Percentiles rank a stretch among this genome's conserved stretches.
phyloP scores from a whole-genome alignment of 2,329 filamentous ascomycete genomes.

The Neofusicoccum parvum region DNA sequence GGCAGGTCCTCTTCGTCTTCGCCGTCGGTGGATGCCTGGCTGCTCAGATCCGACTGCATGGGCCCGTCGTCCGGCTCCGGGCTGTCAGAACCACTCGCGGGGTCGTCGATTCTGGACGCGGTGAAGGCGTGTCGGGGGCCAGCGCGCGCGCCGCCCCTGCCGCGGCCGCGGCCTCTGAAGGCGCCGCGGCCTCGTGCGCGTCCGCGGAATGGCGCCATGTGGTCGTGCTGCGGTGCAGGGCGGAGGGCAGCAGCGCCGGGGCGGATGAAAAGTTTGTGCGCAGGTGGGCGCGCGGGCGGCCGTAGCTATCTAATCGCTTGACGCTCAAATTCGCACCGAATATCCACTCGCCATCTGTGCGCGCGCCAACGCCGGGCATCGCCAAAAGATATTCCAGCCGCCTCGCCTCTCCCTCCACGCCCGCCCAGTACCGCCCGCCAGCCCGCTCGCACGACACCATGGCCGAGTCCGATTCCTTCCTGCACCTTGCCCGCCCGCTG shows the following conservation, averaged over 20 bases:
- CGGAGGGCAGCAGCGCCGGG: neutral
- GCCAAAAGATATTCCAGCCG: constrained; percentile 21
- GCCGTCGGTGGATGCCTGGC: constrained; percentile 23
- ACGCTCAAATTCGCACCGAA: constrained; percentile 20
- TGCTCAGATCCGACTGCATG: constrained; percentile 20
- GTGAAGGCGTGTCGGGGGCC: constrained; percentile 1
- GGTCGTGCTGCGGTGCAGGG: neutral
- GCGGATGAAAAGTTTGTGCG: constrained; percentile 17
- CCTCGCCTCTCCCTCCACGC: constrained; percentile 1
- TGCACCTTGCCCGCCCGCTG: constrained; percentile 91
- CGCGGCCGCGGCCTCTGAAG: constrained; percentile 26
- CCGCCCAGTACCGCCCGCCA: constrained; percentile 12
- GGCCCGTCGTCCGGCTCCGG: constrained; percentile 33
- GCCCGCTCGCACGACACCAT: constrained; percentile 58
- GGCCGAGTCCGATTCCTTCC: constrained; percentile 82
- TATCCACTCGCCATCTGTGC: constrained; percentile 20
- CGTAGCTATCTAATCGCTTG: constrained; percentile 23
- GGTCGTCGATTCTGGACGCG: constrained; percentile 25
- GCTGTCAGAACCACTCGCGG: constrained; percentile 19
- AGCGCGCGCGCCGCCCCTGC: constrained; percentile 3
- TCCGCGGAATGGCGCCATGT: constrained; percentile 25
- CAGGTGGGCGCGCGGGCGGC: neutral
- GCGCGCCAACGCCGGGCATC: constrained; percentile 21
- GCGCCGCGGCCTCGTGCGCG: constrained; percentile 27
- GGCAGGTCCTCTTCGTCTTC: constrained; percentile 35